Conservation (phyloP, 2,329 filamentous ascomycete genomes). For the Monosporascus cannonballus region DNA sequence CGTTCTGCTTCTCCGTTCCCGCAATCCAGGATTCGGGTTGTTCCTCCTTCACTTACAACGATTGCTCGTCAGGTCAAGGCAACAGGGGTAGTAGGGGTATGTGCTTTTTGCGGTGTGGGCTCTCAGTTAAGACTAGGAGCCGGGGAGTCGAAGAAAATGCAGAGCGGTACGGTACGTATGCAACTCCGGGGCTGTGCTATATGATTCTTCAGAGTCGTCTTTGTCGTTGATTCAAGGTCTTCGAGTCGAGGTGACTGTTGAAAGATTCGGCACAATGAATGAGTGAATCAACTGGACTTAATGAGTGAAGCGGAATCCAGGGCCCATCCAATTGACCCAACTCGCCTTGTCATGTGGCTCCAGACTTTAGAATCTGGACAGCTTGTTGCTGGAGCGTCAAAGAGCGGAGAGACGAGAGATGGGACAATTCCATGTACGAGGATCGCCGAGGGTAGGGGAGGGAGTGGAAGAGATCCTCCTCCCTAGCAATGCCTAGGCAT, state of each 20-base stretch:
- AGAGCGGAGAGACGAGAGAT: background rate
- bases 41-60: background rate
- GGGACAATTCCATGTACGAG: background rate
- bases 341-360: background rate
- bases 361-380: background rate
- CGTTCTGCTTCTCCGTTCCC: background rate
- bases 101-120: background rate
- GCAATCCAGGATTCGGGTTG: background rate
- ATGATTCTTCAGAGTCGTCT: constrained; percentile 1
- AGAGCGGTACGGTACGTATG: background rate
- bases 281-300: background rate
- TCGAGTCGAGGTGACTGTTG: too few species aligned
- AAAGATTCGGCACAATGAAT: background rate
- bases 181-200: too few species aligned
- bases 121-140: background rate
- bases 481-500: too few species aligned
- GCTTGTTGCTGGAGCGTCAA: background rate
- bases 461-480: background rate
- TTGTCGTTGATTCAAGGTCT: constrained; percentile 5
- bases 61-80: too few species aligned
- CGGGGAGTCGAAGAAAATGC: too few species aligned
- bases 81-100: background rate
- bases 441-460: background rate
- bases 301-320: background rate
- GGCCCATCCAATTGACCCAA: background rate